Percentiles rank a stretch among this genome's conserved stretches.
phyloP scores from a whole-genome alignment of 345 rosid genomes.

The Eucalyptus lansdowneana region DNA sequence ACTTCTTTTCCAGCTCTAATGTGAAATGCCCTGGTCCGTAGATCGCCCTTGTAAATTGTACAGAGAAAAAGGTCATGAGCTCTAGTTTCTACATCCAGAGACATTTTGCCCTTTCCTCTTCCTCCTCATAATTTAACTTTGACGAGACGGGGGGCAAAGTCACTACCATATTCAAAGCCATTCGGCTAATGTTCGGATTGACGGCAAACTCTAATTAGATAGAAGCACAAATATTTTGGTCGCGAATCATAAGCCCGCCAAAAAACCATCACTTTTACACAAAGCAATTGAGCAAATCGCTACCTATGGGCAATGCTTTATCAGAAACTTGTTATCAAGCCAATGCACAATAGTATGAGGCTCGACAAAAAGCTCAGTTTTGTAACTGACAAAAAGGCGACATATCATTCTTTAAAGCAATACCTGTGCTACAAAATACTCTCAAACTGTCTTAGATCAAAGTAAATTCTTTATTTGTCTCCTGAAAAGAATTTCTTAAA shows the following conservation, averaged over 20 bases:
- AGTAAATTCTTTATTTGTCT: background rate
- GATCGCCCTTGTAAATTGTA: background rate
- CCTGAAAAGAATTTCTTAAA: background rate
- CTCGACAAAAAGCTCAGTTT: background rate
- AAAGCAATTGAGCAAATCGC: background rate
- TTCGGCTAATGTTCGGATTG: background rate
- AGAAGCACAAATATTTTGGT: background rate
- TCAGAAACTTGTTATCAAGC: background rate
- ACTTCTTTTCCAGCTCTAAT: background rate
- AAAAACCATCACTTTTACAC: background rate
- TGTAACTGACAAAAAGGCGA: background rate
- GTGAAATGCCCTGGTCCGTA: background rate
- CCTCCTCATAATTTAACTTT: background rate
- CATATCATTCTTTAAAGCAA: background rate
- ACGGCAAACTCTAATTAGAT: background rate
- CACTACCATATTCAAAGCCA: background rate
- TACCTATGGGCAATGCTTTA: background rate
- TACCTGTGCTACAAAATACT: background rate
- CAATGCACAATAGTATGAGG: background rate
- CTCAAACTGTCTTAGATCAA: background rate
- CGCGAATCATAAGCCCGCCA: background rate
- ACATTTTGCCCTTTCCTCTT: background rate
- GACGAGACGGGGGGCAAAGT: background rate
- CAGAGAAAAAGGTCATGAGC: background rate
- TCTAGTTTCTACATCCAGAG: background rate